Conservation (phyloP, 2,329 filamentous ascomycete genomes). For the Fusarium lateritium region DNA sequence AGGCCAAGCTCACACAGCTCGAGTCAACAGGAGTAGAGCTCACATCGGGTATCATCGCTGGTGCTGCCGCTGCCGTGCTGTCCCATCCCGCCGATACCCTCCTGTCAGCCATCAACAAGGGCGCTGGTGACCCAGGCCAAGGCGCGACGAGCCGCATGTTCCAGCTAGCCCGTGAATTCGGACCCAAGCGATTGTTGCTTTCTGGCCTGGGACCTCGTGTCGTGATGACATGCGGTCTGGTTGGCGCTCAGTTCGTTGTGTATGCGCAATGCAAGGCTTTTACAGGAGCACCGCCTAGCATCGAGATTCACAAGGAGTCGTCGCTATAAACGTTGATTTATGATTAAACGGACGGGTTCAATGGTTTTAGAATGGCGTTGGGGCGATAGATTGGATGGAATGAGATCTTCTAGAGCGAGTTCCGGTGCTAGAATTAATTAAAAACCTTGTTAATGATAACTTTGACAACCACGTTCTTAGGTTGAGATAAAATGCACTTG, state of each 20-base stretch:
- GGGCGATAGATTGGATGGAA: conserved; percentile 11
- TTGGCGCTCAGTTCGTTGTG: conserved; percentile 69
- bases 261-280: conserved; percentile 69
- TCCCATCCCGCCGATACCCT: conserved; percentile 87
- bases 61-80: conserved; percentile 89
- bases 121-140: conserved; percentile 64
- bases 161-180: conserved; percentile 66
- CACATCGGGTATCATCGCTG: conserved; percentile 86
- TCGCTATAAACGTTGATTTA: conserved; percentile 38
- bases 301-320: conserved; percentile 68
- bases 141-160: conserved; percentile 66
- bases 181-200: conserved; percentile 62
- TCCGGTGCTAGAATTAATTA: conserved; percentile 13
- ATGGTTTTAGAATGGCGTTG: conserved; percentile 28
- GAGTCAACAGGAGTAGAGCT: conserved; percentile 88
- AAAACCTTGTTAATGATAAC: neutral
- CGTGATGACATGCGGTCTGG: conserved; percentile 68
- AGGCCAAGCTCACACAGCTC: conserved; percentile 76
- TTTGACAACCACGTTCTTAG: conserved; percentile 5
- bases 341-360: neutral
- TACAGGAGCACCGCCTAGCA: conserved; percentile 65
- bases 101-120: conserved; percentile 70
- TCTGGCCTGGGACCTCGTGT: conserved; percentile 66
- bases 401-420: conserved; percentile 23
- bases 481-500: neutral